Evolutionary conservation across 2,329 filamentous ascomycete species (phyloP).

Genomic region (Fusarium sambucinum): DNA sequence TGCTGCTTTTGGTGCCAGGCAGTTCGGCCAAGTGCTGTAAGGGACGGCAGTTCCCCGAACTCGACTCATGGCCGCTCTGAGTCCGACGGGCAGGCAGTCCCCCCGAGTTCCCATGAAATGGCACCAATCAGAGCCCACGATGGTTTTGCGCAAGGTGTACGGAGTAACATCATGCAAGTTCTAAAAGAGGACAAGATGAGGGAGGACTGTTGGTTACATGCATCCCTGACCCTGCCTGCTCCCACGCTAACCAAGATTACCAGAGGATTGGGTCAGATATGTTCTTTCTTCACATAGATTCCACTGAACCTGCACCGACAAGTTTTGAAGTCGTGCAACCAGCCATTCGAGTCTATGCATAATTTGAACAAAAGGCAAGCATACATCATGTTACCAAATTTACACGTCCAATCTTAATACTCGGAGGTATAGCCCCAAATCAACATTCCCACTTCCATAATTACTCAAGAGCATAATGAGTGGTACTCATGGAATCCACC

Average conservation of each 20-base stretch:
- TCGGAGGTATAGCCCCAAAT: background rate
- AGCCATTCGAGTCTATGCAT: background rate
- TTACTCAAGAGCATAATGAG: background rate
- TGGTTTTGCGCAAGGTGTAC: background rate
- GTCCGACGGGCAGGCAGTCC: constrained; percentile 1
- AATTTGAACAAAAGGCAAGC: background rate
- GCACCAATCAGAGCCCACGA: constrained; percentile 26
- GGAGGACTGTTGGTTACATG: constrained; percentile 37
- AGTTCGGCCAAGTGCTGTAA: constrained; percentile 15
- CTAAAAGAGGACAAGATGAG: constrained; percentile 38
- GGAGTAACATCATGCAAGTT: constrained; percentile 31
- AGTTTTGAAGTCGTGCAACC: background rate
- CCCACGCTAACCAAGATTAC: constrained; percentile 41
- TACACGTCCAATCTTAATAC: background rate
- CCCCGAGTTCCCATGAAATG: background rate
- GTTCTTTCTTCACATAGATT: constrained; percentile 33
- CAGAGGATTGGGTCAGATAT: constrained; percentile 43
- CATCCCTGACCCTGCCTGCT: constrained; percentile 44
- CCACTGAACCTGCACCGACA: background rate
- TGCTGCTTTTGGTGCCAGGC: background rate
- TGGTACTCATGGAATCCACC: background rate
- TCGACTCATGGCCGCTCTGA: constrained; percentile 16
- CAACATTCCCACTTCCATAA: background rate
- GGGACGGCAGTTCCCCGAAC: constrained; percentile 11
- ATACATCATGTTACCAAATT: background rate